Evolutionary conservation across 2,329 filamentous ascomycete species (phyloP).

Genomic region (Colletotrichum liriopes): DNA sequence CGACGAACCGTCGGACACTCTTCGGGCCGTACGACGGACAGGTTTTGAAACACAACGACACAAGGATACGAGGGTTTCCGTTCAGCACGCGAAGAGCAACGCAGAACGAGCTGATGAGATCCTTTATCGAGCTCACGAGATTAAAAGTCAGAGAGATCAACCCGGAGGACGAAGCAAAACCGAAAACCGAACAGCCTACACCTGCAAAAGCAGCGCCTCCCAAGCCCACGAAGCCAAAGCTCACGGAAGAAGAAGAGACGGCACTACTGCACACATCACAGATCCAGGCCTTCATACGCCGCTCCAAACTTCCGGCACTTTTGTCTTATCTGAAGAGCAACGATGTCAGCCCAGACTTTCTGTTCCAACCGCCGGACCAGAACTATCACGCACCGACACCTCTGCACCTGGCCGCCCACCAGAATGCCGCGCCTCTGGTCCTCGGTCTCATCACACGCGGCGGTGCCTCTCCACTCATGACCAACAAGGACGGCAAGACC

Average conservation of each 20-base stretch:
- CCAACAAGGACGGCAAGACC: conserved; percentile 84
- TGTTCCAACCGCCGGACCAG: conserved; percentile 79
- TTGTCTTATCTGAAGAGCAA: conserved; percentile 88
- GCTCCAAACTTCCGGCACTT: conserved; percentile 90
- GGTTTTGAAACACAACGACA: conserved; percentile 83
- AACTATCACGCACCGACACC: conserved; percentile 87
- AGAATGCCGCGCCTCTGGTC: conserved; percentile 85
- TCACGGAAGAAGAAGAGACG: conserved; percentile 87
- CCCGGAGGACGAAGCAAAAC: conserved; percentile 70
- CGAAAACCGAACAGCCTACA: conserved; percentile 55
- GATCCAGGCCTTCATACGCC: conserved; percentile 87
- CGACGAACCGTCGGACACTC: conserved; percentile 86
- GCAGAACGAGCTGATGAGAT: conserved; percentile 93
- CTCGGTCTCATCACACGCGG: conserved; percentile 82
- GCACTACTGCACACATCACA: conserved; percentile 89
- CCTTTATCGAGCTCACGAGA: conserved; percentile 93
- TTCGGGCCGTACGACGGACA: conserved; percentile 95
- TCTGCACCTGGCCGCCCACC: conserved; percentile 87
- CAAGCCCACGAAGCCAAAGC: conserved; percentile 72
- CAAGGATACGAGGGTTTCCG: conserved; percentile 87
- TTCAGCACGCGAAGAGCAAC: conserved; percentile 95
- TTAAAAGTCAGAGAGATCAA: conserved; percentile 88
- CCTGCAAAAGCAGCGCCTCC: conserved; percentile 53
- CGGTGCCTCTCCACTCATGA: conserved; percentile 79
- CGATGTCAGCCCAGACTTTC: conserved; percentile 78